Evolutionary conservation across 768 basidiomycete species (phyloP).

Genomic region (Crassisporium funariophilum): DNA sequence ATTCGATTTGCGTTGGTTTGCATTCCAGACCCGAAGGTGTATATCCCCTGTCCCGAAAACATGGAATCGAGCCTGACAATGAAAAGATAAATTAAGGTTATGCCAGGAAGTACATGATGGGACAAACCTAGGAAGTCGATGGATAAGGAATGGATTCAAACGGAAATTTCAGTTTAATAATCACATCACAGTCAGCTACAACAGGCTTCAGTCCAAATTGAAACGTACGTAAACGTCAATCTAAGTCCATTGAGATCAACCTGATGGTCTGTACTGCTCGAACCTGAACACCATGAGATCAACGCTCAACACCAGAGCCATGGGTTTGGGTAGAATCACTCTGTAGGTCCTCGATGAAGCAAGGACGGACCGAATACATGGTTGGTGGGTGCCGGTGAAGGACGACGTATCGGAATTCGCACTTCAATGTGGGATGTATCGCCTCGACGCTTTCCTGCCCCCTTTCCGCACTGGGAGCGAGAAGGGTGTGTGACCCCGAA

Average conservation of each 20-base stretch:
- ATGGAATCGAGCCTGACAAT: constrained; percentile 5
- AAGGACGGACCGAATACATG: constrained; percentile 2
- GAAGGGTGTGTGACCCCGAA: too few relatives aligned
- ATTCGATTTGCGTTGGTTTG: constrained; percentile 31
- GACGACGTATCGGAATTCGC: too few relatives aligned
- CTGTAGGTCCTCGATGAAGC: constrained; percentile 7
- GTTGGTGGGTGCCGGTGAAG: not conserved
- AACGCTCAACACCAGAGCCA: constrained; percentile 8
- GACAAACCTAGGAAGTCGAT: constrained; percentile 16
- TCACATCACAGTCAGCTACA: not conserved
- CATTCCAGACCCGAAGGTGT: constrained; percentile 10
- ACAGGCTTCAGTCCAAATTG: not conserved
- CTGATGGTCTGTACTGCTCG: not conserved
- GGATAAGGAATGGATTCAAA: not conserved
- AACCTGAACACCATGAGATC: too few relatives aligned
- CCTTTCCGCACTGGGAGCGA: not conserved
- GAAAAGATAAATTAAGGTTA: constrained; percentile 9
- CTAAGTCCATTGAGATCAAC: constrained; percentile 17
- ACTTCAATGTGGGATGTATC: constrained; percentile 12
- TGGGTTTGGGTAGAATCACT: too few relatives aligned
- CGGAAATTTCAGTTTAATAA: too few relatives aligned
- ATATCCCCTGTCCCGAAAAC: constrained; percentile 9
- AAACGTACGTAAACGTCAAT: constrained; percentile 14
- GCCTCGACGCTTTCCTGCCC: not conserved
- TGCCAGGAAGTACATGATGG: constrained; percentile 15